These are phyloP conservation scores for Cornus kousa DNA, from an alignment of 148 eudicot genomes.

Conservation along the genomic window DNA sequence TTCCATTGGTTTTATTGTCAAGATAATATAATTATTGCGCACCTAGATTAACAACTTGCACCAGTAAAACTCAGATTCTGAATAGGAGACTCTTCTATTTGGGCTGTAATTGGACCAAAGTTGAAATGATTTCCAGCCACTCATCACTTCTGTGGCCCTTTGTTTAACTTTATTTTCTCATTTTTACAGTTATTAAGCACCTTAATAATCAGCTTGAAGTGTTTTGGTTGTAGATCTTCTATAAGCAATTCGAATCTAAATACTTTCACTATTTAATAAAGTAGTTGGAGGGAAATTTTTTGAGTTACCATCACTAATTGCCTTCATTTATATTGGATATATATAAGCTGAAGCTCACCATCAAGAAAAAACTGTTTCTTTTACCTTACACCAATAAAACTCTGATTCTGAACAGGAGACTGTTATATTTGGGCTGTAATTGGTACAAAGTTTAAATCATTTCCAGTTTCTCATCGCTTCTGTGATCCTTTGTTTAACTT, in stretches of 20 bases:
- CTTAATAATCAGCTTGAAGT: no score
- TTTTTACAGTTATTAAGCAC: no score
- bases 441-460: no score
- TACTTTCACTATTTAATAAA: no score
- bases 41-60: neutral
- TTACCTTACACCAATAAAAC: neutral
- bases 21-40: neutral
- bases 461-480: no score
- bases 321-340: neutral
- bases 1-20: constrained; percentile 6
- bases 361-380: neutral
- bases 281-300: neutral
- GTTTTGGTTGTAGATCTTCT: no score
- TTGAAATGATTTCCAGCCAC: neutral
- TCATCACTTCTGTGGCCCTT: no score
- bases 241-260: no score
- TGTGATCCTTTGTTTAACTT: no score
- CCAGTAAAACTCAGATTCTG: neutral
- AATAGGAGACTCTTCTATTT: neutral
- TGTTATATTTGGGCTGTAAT: no score
- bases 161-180: no score
- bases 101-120: neutral
- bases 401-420: no score
- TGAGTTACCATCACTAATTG: neutral
- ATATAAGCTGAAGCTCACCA: neutral